Evolutionary conservation across 2,329 filamentous ascomycete genomes (phyloP).

Genomic region (Sarocladium kiliense): DNA sequence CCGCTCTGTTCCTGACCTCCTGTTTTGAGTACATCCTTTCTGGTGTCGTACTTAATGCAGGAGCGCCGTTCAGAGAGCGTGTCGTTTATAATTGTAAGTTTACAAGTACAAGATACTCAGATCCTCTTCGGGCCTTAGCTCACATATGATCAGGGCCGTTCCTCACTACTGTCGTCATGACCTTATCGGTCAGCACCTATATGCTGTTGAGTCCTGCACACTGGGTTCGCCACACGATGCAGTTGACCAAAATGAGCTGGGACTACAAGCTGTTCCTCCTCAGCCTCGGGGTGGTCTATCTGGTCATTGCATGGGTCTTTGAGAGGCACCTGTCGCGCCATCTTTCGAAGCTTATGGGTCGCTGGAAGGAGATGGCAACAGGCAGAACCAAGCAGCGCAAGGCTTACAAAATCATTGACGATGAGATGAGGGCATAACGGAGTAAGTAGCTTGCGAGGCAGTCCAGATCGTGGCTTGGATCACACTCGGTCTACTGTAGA

Average conservation of each 20-base stretch:
- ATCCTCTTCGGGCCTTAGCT: background rate
- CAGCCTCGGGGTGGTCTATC: constrained; percentile 62
- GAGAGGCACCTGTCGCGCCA: constrained; percentile 68
- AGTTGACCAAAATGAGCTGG: constrained; percentile 71
- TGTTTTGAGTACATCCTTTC: constrained; percentile 95
- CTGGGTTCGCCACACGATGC: constrained; percentile 71
- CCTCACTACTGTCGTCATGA: constrained; percentile 65
- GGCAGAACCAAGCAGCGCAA: constrained; percentile 71
- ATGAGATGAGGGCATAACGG: constrained; percentile 37
- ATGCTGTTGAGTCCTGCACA: constrained; percentile 73
- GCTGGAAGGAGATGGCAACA: constrained; percentile 51
- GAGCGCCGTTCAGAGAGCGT: constrained; percentile 78
- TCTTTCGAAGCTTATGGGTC: constrained; percentile 64
- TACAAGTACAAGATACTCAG: too few species aligned
- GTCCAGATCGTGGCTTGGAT: too few species aligned
- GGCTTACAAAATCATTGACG: constrained; percentile 76
- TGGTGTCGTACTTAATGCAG: constrained; percentile 85
- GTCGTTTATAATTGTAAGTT: constrained; percentile 72
- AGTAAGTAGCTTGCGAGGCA: background rate
- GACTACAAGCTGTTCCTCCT: constrained; percentile 72
- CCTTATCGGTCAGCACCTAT: constrained; percentile 65
- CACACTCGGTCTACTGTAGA: too few species aligned
- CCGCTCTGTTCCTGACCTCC: constrained; percentile 79
- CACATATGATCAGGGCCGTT: constrained; percentile 62
- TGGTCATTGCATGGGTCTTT: constrained; percentile 62